Base-by-base conservation (phyloP, 371 early-diverging fungal genomes). In the Rhizopus stolonifer region DNA sequence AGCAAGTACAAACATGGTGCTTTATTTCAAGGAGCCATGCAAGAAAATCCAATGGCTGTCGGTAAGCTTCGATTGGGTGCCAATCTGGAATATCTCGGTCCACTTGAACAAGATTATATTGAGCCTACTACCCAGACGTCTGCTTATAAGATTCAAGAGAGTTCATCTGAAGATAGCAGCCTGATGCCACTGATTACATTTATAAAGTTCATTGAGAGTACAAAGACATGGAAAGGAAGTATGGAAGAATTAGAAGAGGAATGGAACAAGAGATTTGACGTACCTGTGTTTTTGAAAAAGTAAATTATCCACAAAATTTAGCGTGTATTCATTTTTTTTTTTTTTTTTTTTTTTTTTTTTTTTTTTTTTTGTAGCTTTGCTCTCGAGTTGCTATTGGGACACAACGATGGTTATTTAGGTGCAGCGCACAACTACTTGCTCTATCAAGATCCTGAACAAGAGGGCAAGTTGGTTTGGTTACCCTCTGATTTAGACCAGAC, bases 281-380 rank as follows among this genome's bases (percentile, higher is more conserved):
- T 81, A 2, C 70, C 74, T 18, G 1, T 54, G 19, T 81, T 74
- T 63, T 55, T 81, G 50, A 76, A 64, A 52, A 63, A 68, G 72
- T 68, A 57, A 52, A 58, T 42, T n/a, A n/a, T n/a, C n/a, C n/a
- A n/a, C n/a, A n/a, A n/a, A n/a, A n/a, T n/a, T n/a, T n/a, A n/a
- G n/a, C n/a, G n/a, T n/a, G n/a, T n/a, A n/a, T n/a, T n/a, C n/a
- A n/a, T n/a, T n/a, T n/a, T n/a, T n/a, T n/a, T n/a, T n/a, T n/a
- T n/a, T n/a, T n/a, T n/a, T n/a, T n/a, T n/a, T n/a, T n/a, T n/a
- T n/a, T n/a, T n/a, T n/a, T n/a, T n/a, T n/a, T n/a, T n/a, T n/a
- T n/a, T n/a, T n/a, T n/a, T n/a, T n/a, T n/a, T n/a, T n/a, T n/a
- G n/a, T 47, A 66, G 69, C 32, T 50, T 67, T 32, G 63, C 56